Base-by-base conservation (phyloP, 495 filamentous ascomycete genomes). In the Trichoderma erinaceum region DNA sequence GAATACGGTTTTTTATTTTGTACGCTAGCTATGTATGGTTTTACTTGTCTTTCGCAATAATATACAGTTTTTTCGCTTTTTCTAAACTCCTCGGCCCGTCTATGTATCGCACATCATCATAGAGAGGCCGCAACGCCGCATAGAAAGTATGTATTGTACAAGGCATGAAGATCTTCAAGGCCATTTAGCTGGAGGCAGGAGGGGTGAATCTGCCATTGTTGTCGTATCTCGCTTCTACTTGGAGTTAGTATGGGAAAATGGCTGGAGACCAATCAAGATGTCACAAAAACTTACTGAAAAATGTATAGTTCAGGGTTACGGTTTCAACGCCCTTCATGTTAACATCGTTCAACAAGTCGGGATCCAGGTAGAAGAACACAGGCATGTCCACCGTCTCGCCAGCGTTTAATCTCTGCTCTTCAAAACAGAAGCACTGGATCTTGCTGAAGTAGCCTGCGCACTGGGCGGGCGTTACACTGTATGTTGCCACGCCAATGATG, bases 391-490 rank as follows among this genome's bases (percentile, higher is more conserved):
- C 96, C 44, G 92, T 92, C 82, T 99, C 96, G 32, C 94, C 92
- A 27, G 93, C 94, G 76, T 93, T 94, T 65, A 99, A 79, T 70
- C 96, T 86, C 84, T 99, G 81, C 77, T 83, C 93, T 83, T 99
- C 96, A 75, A 99, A 99, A 76, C 96, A 99, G 79, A 99, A 99
- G 73, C 96, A 99, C 79, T 99, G 96, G 66, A 99, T 99, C 84
- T 99, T 99, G 84, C 89, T 92, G 77, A 99, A 99, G 75, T 99
- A 99, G 4, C 92, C 94, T 35, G 96, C 94, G 35, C 96, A 92
- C 81, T 98, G 96, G 15, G 87, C 94, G 11, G 96, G 96, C 13
- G 92, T 97, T 64, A 99, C 96, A 76, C 89, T 92, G 76, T 99
- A 99, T 12, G 96, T 99, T 48, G 96, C 96, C 29, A 99, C 92